These are phyloP conservation scores for Microdochium nivale DNA, from an alignment of 2,329 filamentous ascomycete genomes.

Conservation along the genomic window DNA sequence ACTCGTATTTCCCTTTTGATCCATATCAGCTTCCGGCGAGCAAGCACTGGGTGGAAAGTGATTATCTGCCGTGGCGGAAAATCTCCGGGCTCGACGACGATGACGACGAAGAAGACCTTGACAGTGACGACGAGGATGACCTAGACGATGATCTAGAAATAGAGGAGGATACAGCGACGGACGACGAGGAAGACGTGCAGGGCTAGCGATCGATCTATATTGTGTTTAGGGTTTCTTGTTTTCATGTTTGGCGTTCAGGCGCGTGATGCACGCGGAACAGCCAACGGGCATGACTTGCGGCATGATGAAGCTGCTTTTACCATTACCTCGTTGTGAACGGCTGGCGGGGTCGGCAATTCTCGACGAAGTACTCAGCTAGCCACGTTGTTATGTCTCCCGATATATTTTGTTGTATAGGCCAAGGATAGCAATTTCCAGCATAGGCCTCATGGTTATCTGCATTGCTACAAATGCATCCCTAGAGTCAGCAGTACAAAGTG, in stretches of 20 bases:
- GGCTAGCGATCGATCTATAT: background rate
- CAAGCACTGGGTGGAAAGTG: conserved; percentile 76
- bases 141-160: conserved; percentile 32
- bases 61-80: conserved; percentile 75
- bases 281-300: background rate
- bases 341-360: no score
- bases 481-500: no score
- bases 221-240: background rate
- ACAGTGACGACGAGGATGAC: conserved; percentile 39
- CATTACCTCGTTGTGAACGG: no score
- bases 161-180: conserved; percentile 43
- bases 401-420: no score
- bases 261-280: background rate
- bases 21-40: conserved; percentile 87
- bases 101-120: conserved; percentile 45
- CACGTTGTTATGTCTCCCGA: no score
- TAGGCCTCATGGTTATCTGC: no score
- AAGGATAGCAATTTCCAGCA: no score
- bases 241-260: conserved; percentile 7
- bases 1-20: conserved; percentile 95
- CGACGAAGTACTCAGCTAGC: no score
- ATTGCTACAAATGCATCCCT: no score
- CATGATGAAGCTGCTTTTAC: background rate
- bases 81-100: conserved; percentile 60
- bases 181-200: conserved; percentile 30